These are phyloP conservation scores for Lodderomyces theae DNA, from an alignment of 1,139 yeast genomes.

Conservation along the genomic window DNA sequence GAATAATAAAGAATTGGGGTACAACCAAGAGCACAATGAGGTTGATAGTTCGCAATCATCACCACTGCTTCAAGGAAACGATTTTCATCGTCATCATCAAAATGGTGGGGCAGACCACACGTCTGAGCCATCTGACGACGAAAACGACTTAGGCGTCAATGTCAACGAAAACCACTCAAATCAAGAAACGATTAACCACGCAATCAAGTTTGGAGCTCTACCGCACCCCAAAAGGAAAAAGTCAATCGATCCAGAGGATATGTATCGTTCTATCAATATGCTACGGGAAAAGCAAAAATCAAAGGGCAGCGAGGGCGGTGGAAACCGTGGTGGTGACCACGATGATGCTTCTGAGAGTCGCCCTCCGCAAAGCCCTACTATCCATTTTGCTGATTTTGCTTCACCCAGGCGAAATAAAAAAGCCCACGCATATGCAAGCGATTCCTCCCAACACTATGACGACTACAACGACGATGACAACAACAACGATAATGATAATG, in stretches of 20 bases:
- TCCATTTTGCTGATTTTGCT: slow-evolving; percentile 10
- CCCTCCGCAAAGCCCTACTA: slow-evolving; percentile 2
- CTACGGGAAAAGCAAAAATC: slow-evolving; percentile 28
- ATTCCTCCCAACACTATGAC: too few species aligned
- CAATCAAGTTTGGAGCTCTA: slow-evolving; percentile 39
- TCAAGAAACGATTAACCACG: slow-evolving; percentile 61
- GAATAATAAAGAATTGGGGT: slow-evolving; percentile 37
- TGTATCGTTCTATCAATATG: slow-evolving; percentile 80
- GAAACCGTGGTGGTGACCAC: neutral
- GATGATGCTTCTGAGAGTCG: neutral
- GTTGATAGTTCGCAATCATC: slow-evolving; percentile 11
- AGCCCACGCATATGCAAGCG: slow-evolving; percentile 2
- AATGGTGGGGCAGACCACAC: slow-evolving; percentile 23
- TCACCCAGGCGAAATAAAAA: slow-evolving; percentile 13
- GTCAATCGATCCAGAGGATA: slow-evolving; percentile 75
- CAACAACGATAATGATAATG: slow-evolving; percentile 19
- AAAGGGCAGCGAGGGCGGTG: neutral
- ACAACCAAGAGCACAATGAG: slow-evolving; percentile 11
- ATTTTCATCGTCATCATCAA: slow-evolving; percentile 9
- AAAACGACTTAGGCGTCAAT: slow-evolving; percentile 2
- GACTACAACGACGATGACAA: neutral
- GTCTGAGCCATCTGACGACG: slow-evolving; percentile 39
- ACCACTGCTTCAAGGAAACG: slow-evolving; percentile 7
- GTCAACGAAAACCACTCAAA: neutral
- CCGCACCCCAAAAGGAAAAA: slow-evolving; percentile 41